Evolutionary conservation across 179 eudicot genomes (phyloP), one percentile per base, ranked within the genome.

Genomic region (Camellia oleifera): DNA sequence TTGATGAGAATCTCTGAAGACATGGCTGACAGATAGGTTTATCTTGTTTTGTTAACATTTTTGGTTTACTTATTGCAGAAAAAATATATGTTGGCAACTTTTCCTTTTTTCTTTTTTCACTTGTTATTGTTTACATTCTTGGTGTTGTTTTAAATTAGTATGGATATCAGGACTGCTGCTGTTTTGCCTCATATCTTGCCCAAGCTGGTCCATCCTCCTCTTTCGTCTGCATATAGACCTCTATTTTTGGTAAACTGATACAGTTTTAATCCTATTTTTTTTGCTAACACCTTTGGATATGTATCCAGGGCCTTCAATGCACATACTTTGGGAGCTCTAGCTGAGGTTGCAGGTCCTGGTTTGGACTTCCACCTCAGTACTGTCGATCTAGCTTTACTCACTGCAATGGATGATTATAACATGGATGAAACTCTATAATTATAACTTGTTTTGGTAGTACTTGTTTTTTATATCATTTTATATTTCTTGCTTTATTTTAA

Each of bases 321-420:
- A 42, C 98, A 96, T 88, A 98, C 99, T 82, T 87, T 96, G 81
- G 99, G 98, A 83, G 98, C 99, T 81, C 81, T 96, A 76, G 99
- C 99, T 77, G 98, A 94, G 82, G 99, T 96, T 84, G 99, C 99
- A n/a, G 99, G 99, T 32, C 85, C 99, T 83, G 95, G 99, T 84
- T 90, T 96, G 69, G 88, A 91, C 82, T 85, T 83, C 82, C 99
- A 96, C 77, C 98, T 96, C 80, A 79, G 89, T 81, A 91, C 91
- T 32, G 85, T 96, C 63, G 88, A 94, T 81, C 99, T 98, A 76
- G 92, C 97, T 67, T 85, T 96, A 87, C 94, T 96, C 48, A 84
- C 92, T 72, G 94, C 92, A 79, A 94, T 96, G 99, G 87, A 89
- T 83, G 96, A 89, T 83, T 86, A 77, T 77, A 88, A 92, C 75